Evolutionary conservation across 163 green algal genomes (phyloP).

Genomic region (Scenedesmus sp.): DNA sequence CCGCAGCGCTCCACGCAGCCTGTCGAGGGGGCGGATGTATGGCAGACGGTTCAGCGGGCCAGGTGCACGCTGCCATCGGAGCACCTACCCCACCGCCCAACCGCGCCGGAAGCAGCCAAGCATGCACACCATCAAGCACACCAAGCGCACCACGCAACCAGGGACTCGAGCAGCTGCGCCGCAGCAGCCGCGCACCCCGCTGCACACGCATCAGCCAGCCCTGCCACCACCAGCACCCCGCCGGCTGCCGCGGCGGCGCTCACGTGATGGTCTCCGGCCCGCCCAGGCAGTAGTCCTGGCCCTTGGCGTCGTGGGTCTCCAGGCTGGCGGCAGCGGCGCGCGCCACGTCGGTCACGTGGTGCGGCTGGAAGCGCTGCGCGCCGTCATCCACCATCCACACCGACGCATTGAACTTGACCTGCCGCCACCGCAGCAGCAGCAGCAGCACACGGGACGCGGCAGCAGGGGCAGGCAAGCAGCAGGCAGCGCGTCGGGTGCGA

Average conservation of each 20-base stretch:
- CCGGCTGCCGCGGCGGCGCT: conserved; percentile 35
- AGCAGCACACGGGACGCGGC: background rate
- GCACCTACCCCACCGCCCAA: background rate
- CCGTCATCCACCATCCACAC: conserved; percentile 89
- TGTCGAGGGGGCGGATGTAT: too few species aligned
- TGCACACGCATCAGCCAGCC: background rate
- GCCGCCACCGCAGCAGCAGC: background rate
- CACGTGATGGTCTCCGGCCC: conserved; percentile 91
- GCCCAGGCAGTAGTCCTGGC: conserved; percentile 91
- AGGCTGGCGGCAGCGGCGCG: conserved; percentile 85
- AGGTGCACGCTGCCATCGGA: too few species aligned
- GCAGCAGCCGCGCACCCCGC: too few species aligned
- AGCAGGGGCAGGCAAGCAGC: background rate
- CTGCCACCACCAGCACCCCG: background rate
- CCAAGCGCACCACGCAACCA: background rate
- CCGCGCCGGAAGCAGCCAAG: background rate
- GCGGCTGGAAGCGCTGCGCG: conserved; percentile 71
- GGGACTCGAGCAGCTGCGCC: background rate
- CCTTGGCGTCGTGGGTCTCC: conserved; percentile 73
- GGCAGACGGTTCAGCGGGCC: too few species aligned
- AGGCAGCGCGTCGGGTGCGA: too few species aligned
- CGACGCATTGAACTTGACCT: conserved; percentile 75
- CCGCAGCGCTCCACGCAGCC: too few species aligned
- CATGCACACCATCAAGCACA: background rate
- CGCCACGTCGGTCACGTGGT: conserved; percentile 93